Conservation (phyloP, 2,329 filamentous ascomycete species). For the Stagonosporopsis cucurbitacearum region DNA sequence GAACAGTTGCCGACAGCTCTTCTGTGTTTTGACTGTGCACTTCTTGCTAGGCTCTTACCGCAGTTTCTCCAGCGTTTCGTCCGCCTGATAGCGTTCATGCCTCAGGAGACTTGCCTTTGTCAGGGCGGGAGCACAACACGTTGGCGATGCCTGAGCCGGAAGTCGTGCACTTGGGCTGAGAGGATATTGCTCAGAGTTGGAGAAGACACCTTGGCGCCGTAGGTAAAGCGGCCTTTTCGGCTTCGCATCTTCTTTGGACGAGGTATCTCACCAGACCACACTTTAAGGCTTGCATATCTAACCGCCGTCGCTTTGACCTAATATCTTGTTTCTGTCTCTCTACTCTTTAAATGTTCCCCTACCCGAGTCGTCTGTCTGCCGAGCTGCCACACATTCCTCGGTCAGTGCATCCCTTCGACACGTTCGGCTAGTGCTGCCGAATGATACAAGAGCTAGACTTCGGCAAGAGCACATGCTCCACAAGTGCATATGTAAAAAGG, state of each 20-base stretch:
- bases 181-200: no score
- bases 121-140: no score
- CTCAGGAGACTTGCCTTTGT: no score
- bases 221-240: no score
- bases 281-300: no score
- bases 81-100: not conserved
- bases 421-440: slow-evolving; percentile 1
- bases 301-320: no score
- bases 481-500: not conserved
- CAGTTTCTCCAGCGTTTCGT: slow-evolving; percentile 8
- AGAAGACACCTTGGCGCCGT: no score
- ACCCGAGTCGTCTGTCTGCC: not conserved
- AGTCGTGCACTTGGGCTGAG: no score
- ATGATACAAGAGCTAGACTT: not conserved
- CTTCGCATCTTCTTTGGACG: no score
- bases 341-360: not conserved
- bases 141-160: no score
- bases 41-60: not conserved
- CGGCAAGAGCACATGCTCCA: slow-evolving; percentile 4
- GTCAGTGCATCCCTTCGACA: not conserved
- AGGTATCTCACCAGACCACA: no score
- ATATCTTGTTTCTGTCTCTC: no score
- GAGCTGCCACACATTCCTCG: not conserved
- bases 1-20: not conserved
- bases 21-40: not conserved